Evolutionary conservation across 2,329 filamentous ascomycete genomes (phyloP).

Genomic region (Microcyclosporella mali): DNA sequence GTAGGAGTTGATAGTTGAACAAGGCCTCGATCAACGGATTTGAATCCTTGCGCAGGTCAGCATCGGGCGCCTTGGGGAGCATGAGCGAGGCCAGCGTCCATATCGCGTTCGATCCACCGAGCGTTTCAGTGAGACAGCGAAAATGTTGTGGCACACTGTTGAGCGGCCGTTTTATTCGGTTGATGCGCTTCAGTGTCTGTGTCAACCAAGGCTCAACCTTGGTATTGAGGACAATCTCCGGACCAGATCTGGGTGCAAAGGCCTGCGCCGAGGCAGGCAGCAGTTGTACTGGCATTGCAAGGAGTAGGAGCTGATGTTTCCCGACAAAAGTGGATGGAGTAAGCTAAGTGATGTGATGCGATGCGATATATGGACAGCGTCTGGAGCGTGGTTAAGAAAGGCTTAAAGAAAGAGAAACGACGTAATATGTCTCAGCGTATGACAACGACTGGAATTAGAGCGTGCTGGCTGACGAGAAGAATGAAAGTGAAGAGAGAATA

Average conservation of each 20-base stretch:
- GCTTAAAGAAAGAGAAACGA: slow-evolving; percentile 20
- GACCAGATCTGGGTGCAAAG: slow-evolving; percentile 87
- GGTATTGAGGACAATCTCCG: slow-evolving; percentile 87
- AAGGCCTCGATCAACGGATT: slow-evolving; percentile 80
- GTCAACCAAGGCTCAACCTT: slow-evolving; percentile 97
- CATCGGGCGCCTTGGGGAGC: slow-evolving; percentile 80
- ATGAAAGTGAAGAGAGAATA: slow-evolving; percentile 17
- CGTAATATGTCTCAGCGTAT: slow-evolving; percentile 24
- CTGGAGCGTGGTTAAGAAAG: slow-evolving; percentile 16
- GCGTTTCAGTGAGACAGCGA: slow-evolving; percentile 86
- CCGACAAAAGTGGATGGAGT: slow-evolving; percentile 19
- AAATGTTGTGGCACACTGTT: slow-evolving; percentile 96
- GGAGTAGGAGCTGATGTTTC: slow-evolving; percentile 11
- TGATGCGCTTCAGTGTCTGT: slow-evolving; percentile 92
- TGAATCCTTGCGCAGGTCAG: slow-evolving; percentile 73
- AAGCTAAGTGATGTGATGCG: slow-evolving; percentile 18
- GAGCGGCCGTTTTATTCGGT: slow-evolving; percentile 89
- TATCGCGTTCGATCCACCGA: slow-evolving; percentile 83
- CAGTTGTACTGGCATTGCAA: slow-evolving; percentile 81
- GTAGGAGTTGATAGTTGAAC: slow-evolving; percentile 87
- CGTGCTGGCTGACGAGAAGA: slow-evolving; percentile 20
- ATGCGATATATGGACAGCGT: slow-evolving; percentile 23
- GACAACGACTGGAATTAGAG: slow-evolving; percentile 26
- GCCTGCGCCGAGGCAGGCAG: slow-evolving; percentile 92
- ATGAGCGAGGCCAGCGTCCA: slow-evolving; percentile 93